These are phyloP conservation scores for Carex scoparia DNA, from an alignment of 176 grass and related monocot species.

Conservation along the genomic window DNA sequence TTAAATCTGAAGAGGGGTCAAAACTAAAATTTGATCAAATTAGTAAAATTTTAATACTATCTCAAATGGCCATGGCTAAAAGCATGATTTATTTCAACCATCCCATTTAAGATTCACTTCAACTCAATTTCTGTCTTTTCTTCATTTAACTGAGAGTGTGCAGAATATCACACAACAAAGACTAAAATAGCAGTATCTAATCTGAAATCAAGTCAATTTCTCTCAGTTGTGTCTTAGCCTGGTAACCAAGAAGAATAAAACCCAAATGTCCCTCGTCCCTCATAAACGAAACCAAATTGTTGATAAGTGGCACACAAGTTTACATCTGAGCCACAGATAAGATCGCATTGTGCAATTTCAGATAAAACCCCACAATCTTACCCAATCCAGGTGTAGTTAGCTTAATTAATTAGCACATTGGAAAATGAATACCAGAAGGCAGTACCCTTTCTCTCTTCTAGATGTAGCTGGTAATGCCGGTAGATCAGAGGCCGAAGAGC, in stretches of 20 bases:
- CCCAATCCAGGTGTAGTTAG: not conserved
- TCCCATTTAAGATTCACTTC: not conserved
- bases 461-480: not conserved
- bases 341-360: not conserved
- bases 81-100: not conserved
- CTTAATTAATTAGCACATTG: not conserved
- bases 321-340: not conserved
- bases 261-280: conserved; percentile 11
- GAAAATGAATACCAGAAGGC: not conserved
- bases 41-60: conserved; percentile 18
- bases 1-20: not conserved
- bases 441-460: conserved; percentile 71
- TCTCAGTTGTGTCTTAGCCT: not conserved
- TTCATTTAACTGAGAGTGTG: not conserved
- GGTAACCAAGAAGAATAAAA: not conserved
- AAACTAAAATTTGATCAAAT: conserved; percentile 35
- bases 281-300: not conserved
- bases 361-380: not conserved
- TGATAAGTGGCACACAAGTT: not conserved
- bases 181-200: not conserved
- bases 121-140: not conserved
- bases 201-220: too few relatives aligned
- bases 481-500: conserved; percentile 34
- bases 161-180: not conserved
- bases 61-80: conserved; percentile 1